Base-by-base conservation (phyloP, 345 rosid genomes). In the Arabis alpina region DNA sequence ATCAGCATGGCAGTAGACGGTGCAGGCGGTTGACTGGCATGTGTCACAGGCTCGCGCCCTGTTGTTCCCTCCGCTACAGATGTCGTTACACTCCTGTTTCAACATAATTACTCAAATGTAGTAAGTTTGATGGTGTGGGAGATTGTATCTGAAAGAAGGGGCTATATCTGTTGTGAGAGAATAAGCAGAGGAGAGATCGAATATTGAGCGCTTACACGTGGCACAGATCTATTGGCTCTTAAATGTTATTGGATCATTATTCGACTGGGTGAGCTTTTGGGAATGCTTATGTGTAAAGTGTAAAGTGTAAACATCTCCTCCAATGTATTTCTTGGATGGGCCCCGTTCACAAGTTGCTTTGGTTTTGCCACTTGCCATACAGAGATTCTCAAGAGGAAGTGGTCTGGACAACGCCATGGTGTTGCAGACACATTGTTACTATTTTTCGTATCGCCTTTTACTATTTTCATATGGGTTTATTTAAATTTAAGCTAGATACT, bases 1-100 rank as follows among this genome's bases (percentile, higher is more conserved):
- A 68, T 90, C 98, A 0, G 94, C 97, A 10, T 73, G 77, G 87
- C 96, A 93, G 84, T 93, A 93, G 37, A 93, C 91, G 4, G 89
- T 79, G 89, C 93, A 85, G n/a, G 90, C 80, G 0, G 89, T 84
- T 9, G 88, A 85, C 24, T 66, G 68, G 75, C 98, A 93, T 2
- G 89, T 82, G 68, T 88, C 97, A 37, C 98, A 93, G 6, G 66
- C 79, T 3, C 88, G 89, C n/a, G 91, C 86, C 87, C 96, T 82
- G 25, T 61, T 75, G 79, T 73, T 82, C 14, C 70, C 79, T 5
- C 71, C 71, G 16, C 74, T 76, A 12, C 67, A 61, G 8, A 64
- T 73, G 3, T 16, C 32, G 19, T 11, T 75, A n/a, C 58, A 27
- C 64, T 85, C 96, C 24, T 84, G 71, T 76, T 80, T 90, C 77